Percentiles rank a stretch among this genome's conserved stretches.
Conservation (phyloP, 2,329 filamentous ascomycete species). For the Ceratocystis diversiconidia region DNA sequence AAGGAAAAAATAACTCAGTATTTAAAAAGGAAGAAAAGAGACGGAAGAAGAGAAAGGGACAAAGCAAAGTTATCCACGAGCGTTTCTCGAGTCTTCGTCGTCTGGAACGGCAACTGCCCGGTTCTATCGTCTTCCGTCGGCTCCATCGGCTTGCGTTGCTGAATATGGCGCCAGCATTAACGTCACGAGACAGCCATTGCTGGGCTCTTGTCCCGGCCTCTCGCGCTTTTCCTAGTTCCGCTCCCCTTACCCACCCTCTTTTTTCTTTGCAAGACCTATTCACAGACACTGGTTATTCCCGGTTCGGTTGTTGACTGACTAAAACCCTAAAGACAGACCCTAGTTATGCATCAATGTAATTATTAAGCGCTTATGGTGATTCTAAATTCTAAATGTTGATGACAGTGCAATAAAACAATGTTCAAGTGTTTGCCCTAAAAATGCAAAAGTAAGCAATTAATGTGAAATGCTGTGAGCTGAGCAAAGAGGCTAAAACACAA, state of each 20-base stretch:
- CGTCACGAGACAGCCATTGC: neutral
- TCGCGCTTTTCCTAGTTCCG: neutral
- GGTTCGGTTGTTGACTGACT: neutral
- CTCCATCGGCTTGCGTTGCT: neutral
- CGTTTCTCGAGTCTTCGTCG: neutral
- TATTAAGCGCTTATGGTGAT: too few relatives aligned
- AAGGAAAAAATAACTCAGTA: neutral
- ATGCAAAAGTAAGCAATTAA: too few relatives aligned
- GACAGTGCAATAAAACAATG: too few relatives aligned
- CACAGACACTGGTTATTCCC: neutral
- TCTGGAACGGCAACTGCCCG: neutral
- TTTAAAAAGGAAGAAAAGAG: neutral
- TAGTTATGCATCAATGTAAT: neutral
- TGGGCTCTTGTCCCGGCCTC: neutral
- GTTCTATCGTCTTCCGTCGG: neutral
- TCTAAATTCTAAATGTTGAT: too few relatives aligned
- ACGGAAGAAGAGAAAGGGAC: neutral
- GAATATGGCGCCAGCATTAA: neutral
- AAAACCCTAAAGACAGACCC: neutral
- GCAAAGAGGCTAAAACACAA: too few relatives aligned
- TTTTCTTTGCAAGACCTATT: neutral
- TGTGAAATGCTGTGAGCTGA: too few relatives aligned
- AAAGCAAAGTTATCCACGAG: neutral
- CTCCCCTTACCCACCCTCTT: neutral
- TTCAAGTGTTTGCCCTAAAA: too few relatives aligned